These are phyloP conservation scores for Orychophragmus violaceus DNA, from an alignment of 345 rosid genomes.

Conservation along the genomic window DNA sequence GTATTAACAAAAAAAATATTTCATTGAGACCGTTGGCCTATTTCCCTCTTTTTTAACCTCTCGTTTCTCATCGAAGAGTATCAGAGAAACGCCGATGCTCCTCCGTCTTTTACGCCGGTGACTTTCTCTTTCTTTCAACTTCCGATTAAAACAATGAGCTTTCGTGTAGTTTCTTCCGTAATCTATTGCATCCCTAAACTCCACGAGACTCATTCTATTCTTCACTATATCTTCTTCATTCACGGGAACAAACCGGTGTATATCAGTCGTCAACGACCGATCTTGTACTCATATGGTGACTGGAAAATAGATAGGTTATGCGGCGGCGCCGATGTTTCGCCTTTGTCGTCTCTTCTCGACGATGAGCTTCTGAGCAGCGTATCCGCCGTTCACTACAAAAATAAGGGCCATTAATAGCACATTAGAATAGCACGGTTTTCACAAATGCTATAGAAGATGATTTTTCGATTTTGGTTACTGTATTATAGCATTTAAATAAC, in stretches of 20 bases:
- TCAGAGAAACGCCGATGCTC: slow-evolving; percentile 24
- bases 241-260: slow-evolving; percentile 15
- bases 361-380: slow-evolving; percentile 41
- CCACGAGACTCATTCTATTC: slow-evolving; percentile 31
- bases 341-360: slow-evolving; percentile 27
- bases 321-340: slow-evolving; percentile 20
- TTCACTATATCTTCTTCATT: slow-evolving; percentile 22
- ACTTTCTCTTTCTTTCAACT: not conserved
- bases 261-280: not conserved
- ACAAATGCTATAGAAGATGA: too few species aligned
- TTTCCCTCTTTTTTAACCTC: slow-evolving; percentile 27
- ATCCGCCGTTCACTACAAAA: too few species aligned
- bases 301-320: not conserved
- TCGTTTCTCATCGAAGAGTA: slow-evolving; percentile 48
- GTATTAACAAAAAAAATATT: not conserved
- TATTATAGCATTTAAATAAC: too few species aligned
- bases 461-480: too few species aligned
- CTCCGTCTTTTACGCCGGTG: slow-evolving; percentile 25
- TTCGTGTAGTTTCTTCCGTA: slow-evolving; percentile 34
- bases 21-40: slow-evolving; percentile 17
- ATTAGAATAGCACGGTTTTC: too few species aligned
- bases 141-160: slow-evolving; percentile 18
- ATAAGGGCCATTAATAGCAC: too few species aligned
- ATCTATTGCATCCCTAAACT: slow-evolving; percentile 29
- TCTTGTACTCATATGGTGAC: not conserved